Evolutionary conservation across 2,329 filamentous ascomycete genomes (phyloP).

Genomic region (Penicillium thymicola): DNA sequence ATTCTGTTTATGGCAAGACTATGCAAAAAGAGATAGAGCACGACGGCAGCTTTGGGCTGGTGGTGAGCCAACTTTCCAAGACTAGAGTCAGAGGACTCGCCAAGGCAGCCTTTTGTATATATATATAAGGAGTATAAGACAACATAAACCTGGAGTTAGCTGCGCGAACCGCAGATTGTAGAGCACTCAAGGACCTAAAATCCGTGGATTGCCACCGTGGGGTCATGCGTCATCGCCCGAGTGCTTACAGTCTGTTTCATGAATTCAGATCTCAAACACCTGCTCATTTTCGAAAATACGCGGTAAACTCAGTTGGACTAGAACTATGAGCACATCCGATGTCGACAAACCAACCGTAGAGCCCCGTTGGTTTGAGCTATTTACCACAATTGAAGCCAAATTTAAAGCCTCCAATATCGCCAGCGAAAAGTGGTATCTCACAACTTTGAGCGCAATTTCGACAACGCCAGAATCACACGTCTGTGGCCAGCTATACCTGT

Average conservation of each 20-base stretch:
- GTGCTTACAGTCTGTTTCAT: not conserved
- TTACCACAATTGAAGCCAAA: constrained; percentile 8
- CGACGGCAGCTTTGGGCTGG: not conserved
- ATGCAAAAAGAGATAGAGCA: too few relatives aligned
- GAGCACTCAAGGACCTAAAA: not conserved
- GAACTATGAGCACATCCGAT: not conserved
- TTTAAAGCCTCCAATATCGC: constrained; percentile 12
- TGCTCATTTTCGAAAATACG: not conserved
- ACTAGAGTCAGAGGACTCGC: not conserved
- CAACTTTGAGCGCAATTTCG: constrained; percentile 38
- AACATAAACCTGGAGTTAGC: not conserved
- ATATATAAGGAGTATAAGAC: not conserved
- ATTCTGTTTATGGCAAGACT: too few relatives aligned
- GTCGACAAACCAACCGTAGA: constrained; percentile 1
- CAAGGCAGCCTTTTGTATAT: too few relatives aligned
- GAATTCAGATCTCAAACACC: not conserved
- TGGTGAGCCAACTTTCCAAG: not conserved
- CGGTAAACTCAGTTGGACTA: not conserved
- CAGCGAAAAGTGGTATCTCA: constrained; percentile 19
- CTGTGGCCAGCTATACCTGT: constrained; percentile 51
- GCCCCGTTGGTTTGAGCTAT: constrained; percentile 7
- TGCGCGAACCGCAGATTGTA: not conserved
- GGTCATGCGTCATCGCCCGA: not conserved
- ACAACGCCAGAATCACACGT: constrained; percentile 49
- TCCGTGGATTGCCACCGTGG: constrained; percentile 8